phyloP scores from a whole-genome alignment of 2,329 filamentous ascomycete genomes.

The Annulohypoxylon truncatum region DNA sequence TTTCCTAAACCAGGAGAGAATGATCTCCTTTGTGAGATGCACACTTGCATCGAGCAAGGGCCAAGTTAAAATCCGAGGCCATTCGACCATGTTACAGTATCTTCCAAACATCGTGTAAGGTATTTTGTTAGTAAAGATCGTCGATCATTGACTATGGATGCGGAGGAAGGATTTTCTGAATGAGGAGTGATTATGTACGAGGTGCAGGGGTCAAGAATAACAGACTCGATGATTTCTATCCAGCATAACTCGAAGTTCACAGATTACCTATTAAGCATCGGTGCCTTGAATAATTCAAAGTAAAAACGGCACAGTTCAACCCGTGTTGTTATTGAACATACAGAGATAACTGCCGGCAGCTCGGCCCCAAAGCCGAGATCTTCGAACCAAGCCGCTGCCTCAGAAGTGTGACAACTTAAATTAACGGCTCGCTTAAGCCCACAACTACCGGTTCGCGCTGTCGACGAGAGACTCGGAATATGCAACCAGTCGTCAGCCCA shows the following conservation, averaged over 20 bases:
- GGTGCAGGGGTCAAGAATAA: background rate
- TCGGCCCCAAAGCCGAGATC: background rate
- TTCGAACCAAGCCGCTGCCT: background rate
- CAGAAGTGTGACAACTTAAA: background rate
- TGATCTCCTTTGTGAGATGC: background rate
- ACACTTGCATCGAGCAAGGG: background rate
- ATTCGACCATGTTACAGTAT: background rate
- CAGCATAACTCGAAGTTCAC: background rate
- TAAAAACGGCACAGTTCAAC: no score
- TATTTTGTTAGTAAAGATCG: background rate
- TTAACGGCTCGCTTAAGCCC: conserved; percentile 8
- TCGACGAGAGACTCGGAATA: background rate
- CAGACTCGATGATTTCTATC: background rate
- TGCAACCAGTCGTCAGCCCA: background rate
- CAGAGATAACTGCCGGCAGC: background rate
- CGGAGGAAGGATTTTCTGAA: background rate
- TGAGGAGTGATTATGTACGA: background rate
- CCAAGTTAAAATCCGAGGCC: background rate
- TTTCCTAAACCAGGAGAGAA: background rate
- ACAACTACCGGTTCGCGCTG: conserved; percentile 2
- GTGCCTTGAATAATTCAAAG: no score
- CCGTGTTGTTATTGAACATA: background rate
- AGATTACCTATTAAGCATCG: no score
- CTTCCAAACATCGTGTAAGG: background rate
- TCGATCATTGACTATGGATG: background rate